phyloP scores from a whole-genome alignment of 345 rosid genomes.

The Hibiscus trionum region DNA sequence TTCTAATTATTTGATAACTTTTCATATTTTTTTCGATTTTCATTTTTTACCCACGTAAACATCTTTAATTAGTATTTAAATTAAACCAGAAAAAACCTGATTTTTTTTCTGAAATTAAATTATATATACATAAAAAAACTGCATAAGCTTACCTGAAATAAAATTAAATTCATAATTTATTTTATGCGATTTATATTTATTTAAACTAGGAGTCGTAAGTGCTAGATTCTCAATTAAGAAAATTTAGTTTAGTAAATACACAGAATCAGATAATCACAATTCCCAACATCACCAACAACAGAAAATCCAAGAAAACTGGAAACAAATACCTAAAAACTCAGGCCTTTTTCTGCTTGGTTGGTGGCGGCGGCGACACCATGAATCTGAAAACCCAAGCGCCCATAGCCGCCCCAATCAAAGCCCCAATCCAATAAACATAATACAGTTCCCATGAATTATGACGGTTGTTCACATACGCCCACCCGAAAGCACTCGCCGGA shows the following conservation, averaged over 20 bases:
- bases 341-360: constrained; percentile 19
- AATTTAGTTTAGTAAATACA: neutral
- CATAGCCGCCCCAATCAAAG: constrained; percentile 42
- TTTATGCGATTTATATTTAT: too few species aligned
- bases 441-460: constrained; percentile 55
- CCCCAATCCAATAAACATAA: constrained; percentile 67
- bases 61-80: too few species aligned
- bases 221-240: neutral
- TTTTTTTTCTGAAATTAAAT: too few species aligned
- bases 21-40: too few species aligned
- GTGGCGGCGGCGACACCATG: constrained; percentile 2
- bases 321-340: neutral
- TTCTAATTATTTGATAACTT: too few species aligned
- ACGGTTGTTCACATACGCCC: constrained; percentile 59
- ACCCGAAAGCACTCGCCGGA: constrained; percentile 70
- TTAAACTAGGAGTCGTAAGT: too few species aligned
- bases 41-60: too few species aligned
- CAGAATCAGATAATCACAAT: neutral
- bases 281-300: neutral
- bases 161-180: too few species aligned
- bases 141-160: too few species aligned
- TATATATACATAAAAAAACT: too few species aligned
- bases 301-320: neutral
- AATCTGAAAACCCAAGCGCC: constrained; percentile 40
- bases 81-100: too few species aligned